Percentiles rank a stretch among this genome's conserved stretches.
phyloP scores from a whole-genome alignment of 352 stramenopile species.

The Phytophthora brassicae region DNA sequence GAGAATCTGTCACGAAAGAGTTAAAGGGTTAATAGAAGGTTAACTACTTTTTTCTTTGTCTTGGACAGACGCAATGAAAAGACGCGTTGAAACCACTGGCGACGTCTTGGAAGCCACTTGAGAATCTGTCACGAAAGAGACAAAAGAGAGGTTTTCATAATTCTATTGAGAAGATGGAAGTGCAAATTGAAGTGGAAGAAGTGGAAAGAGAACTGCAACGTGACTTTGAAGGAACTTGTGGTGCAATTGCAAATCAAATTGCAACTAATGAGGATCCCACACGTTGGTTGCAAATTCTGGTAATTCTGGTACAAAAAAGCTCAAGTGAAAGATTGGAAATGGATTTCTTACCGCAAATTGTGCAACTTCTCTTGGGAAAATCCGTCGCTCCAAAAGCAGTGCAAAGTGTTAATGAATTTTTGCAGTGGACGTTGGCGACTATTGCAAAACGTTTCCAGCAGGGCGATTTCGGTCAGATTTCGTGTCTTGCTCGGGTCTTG shows the following conservation, averaged over 20 bases:
- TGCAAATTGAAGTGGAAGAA: slow-evolving; percentile 3
- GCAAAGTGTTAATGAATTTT: slow-evolving; percentile 44
- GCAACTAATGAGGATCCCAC: slow-evolving; percentile 31
- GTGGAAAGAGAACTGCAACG: slow-evolving; percentile 35
- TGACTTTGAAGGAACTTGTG: slow-evolving; percentile 59
- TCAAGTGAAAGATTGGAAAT: slow-evolving; percentile 43
- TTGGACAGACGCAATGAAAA: too few relatives aligned
- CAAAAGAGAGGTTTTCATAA: too few relatives aligned
- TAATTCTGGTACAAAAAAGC: neutral
- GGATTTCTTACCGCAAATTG: slow-evolving; percentile 59
- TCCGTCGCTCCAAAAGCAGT: slow-evolving; percentile 35
- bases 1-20: too few relatives aligned
- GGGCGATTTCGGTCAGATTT: slow-evolving; percentile 44
- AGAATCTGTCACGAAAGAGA: too few relatives aligned
- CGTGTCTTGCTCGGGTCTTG: slow-evolving; percentile 52
- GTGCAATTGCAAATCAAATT: slow-evolving; percentile 46
- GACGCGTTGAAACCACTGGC: too few relatives aligned
- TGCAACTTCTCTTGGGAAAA: slow-evolving; percentile 51
- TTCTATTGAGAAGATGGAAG: neutral
- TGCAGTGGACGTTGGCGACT: slow-evolving; percentile 46
- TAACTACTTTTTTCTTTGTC: too few relatives aligned
- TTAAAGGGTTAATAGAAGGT: too few relatives aligned
- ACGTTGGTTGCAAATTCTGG: slow-evolving; percentile 34
- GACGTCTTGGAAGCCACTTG: too few relatives aligned
- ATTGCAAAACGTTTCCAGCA: slow-evolving; percentile 31